A percentile compares a stretch with the other conserved stretches of the same genome.
Conservation (phyloP, 768 basidiomycete species). For the Rhizopogon vinicolor region DNA sequence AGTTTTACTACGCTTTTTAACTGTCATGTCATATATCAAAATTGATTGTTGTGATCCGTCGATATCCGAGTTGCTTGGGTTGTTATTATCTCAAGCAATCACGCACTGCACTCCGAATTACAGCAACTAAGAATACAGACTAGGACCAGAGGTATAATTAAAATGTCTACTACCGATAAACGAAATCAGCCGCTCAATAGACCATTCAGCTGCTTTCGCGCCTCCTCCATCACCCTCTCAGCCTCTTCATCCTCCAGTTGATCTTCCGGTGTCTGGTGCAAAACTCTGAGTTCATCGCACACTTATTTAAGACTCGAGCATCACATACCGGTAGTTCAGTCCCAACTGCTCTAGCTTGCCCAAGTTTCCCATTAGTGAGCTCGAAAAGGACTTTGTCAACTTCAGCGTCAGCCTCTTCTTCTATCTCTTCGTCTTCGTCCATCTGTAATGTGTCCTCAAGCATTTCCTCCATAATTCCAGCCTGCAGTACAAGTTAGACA, state of each 20-base stretch:
- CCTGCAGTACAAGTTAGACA: conserved; percentile 43
- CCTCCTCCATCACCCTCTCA: conserved; percentile 85
- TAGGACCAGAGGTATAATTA: neutral
- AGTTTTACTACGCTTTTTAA: neutral
- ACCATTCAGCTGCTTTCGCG: conserved; percentile 85
- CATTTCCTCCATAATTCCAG: conserved; percentile 98
- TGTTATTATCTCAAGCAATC: too few species aligned
- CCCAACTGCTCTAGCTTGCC: conserved; percentile 70
- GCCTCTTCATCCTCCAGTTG: conserved; percentile 74
- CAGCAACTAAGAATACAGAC: neutral
- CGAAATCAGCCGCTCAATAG: conserved; percentile 51
- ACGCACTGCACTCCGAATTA: neutral
- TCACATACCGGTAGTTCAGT: conserved; percentile 70
- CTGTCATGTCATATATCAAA: neutral
- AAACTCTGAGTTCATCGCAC: conserved; percentile 1
- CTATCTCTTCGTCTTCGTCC: conserved; percentile 92
- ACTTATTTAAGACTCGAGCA: neutral
- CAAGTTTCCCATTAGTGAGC: conserved; percentile 94
- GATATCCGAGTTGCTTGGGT: too few species aligned
- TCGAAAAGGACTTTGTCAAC: conserved; percentile 96
- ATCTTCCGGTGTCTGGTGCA: conserved; percentile 50
- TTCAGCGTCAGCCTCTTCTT: conserved; percentile 95
- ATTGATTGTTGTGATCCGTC: too few species aligned
- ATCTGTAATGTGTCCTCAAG: conserved; percentile 87
- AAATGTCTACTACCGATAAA: neutral